Evolutionary conservation across 176 grass and related monocot species (phyloP), one percentile per base, ranked within the genome.

Genomic region (Eleusine coracana): DNA sequence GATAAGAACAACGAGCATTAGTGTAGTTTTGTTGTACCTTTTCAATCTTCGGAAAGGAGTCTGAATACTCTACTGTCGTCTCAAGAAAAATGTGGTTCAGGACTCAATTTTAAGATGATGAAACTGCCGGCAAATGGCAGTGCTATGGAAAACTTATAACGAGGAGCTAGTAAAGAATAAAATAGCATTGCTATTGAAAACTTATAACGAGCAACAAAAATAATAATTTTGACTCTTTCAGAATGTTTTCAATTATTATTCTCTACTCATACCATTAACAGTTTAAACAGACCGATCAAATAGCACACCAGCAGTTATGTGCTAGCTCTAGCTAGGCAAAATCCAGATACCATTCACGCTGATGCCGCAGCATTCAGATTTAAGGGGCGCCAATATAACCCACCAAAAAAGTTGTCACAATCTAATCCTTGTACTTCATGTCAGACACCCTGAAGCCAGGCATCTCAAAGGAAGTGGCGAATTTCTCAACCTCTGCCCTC

Each of bases 391-490:
- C 9, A 74, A 38, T 9, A 27, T n/a, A 40, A 23, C 2, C 18
- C 61, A 6, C 28, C 42, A 21, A n/a, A 15, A 17, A 13, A n/a
- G 10, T 66, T 44, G 0, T 10, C 5, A 3, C 72, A 29, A 36
- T 70, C 42, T 90, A 97, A n/a, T 91, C 88, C 87, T 93, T 90
- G 91, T 89, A 98, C 87, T 98, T 98, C 96, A 98, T 98, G 69
- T 63, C 23, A 63, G 58, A 61, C 9, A 63, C 25, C 85, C 21
- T 84, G 82, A 98, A 98, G 36, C 96, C 96, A 4, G 96, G 96
- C 96, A 98, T 98, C 58, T 98, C 96, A 5, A 98, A 98, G 2
- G 90, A 93, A 73, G 77, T 50, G 2, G 92, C 77, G 3, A 98
- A 98, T 83, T 95, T 98, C 82, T 95, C 89, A 2, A 98, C 96